Conservation (phyloP, 2,329 filamentous ascomycete genomes). For the Talaromyces pinophilus region DNA sequence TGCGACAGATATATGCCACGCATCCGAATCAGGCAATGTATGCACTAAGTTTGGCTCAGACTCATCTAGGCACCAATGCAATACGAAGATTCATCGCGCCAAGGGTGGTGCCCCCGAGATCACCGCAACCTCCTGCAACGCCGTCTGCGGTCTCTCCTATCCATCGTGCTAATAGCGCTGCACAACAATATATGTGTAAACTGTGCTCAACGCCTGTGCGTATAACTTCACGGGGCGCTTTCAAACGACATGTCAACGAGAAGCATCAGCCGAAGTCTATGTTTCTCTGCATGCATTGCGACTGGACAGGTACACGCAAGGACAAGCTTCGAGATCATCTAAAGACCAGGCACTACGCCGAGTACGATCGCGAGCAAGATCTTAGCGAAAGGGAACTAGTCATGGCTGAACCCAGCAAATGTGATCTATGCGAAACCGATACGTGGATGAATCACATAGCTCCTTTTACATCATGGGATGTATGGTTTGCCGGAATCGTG, state of each 20-base stretch:
- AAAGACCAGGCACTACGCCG: not conserved
- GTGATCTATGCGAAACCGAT: conserved; percentile 5
- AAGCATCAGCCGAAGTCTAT: conserved; percentile 12
- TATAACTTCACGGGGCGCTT: conserved; percentile 8
- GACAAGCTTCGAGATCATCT: conserved; percentile 18
- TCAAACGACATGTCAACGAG: conserved; percentile 20
- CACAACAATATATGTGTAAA: conserved; percentile 5
- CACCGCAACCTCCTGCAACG: not conserved
- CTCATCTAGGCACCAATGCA: conserved; percentile 7
- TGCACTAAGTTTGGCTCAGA: not conserved
- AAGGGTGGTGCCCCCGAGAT: not conserved
- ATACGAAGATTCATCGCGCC: not conserved
- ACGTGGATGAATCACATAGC: conserved; percentile 16
- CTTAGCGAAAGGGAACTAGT: not conserved
- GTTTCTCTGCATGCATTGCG: conserved; percentile 16
- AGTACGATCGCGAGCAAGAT: not conserved
- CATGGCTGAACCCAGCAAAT: not conserved
- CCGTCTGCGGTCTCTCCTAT: not conserved
- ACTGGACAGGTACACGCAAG: not conserved
- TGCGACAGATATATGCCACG: conserved; percentile 2
- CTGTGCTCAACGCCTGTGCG: not conserved
- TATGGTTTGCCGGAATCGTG: conserved; percentile 13
- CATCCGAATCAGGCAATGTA: conserved; percentile 10
- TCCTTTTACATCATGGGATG: conserved; percentile 14
- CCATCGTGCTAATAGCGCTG: not conserved